Evolutionary conservation across 2,329 filamentous ascomycete species (phyloP).

Genomic region (Arthrobotrys sinensis): DNA sequence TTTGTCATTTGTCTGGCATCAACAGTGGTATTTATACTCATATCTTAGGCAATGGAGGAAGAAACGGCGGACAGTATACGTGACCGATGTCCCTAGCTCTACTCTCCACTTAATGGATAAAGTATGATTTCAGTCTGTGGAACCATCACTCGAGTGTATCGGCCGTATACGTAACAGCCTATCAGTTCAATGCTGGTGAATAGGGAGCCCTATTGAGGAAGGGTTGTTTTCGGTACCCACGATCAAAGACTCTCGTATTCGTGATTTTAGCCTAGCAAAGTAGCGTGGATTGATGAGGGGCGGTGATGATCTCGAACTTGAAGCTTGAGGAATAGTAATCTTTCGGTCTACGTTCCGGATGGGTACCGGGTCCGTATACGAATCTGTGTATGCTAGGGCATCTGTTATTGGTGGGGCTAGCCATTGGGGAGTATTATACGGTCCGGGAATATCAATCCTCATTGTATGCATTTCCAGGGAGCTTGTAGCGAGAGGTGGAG

Average conservation of each 20-base stretch:
- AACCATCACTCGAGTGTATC: neutral
- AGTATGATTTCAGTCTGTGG: neutral
- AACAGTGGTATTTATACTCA: neutral
- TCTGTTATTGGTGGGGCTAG: neutral
- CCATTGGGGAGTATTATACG: neutral
- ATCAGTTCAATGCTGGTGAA: neutral
- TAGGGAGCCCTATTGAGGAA: neutral
- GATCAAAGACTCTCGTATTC: conserved; percentile 22
- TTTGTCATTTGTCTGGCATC: no score
- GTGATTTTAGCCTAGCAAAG: conserved; percentile 31
- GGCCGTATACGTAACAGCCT: no score
- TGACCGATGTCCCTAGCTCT: neutral
- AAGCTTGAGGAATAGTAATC: neutral
- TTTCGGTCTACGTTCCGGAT: neutral
- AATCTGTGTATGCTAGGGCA: neutral
- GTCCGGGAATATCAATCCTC: neutral
- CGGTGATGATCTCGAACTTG: neutral
- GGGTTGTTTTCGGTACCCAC: neutral
- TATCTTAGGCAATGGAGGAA: neutral
- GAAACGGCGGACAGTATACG: neutral
- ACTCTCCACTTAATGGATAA: neutral
- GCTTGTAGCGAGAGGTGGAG: neutral
- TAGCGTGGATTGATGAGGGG: neutral
- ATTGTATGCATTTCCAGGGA: conserved; percentile 6
- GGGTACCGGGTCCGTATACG: neutral